Percentiles rank a stretch among this genome's conserved stretches.
These are phyloP conservation scores for Castanospermum australe DNA, from an alignment of 306 rosid genomes.

Conservation along the genomic window DNA sequence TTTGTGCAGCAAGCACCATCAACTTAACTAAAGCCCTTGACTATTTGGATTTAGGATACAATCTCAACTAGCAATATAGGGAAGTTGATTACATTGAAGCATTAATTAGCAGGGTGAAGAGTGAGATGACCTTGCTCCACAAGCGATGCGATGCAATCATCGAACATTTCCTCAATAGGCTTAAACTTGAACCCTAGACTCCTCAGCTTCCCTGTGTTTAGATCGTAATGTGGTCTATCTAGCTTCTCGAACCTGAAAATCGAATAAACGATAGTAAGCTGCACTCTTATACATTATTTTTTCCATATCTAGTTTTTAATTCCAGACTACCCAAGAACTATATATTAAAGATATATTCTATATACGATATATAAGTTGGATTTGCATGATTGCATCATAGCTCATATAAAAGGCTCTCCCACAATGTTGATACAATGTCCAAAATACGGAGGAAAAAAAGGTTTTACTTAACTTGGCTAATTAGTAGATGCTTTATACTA, in stretches of 20 bases:
- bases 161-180: slow-evolving; percentile 71
- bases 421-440: too few species aligned
- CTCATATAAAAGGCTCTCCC: too few species aligned
- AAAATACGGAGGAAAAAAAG: too few species aligned
- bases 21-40: not conserved
- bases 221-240: slow-evolving; percentile 56
- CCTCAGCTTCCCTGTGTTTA: slow-evolving; percentile 53
- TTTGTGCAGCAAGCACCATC: not conserved
- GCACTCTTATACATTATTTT: not conserved
- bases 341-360: not conserved
- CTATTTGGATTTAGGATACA: not conserved
- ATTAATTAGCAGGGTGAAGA: not conserved
- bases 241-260: slow-evolving; percentile 57
- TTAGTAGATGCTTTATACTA: too few species aligned
- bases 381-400: too few species aligned
- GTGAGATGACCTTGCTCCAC: slow-evolving; percentile 48
- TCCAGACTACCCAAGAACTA: not conserved
- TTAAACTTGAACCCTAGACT: slow-evolving; percentile 66
- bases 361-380: not conserved
- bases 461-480: too few species aligned
- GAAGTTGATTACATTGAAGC: not conserved
- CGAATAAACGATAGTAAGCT: not conserved
- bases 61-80: not conserved
- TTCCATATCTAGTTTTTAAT: not conserved
- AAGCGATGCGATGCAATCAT: slow-evolving; percentile 73